Percentiles rank a stretch among this genome's conserved stretches.
phyloP scores from a whole-genome alignment of 257 asterid genomes.

The Capsicum pubescens region DNA sequence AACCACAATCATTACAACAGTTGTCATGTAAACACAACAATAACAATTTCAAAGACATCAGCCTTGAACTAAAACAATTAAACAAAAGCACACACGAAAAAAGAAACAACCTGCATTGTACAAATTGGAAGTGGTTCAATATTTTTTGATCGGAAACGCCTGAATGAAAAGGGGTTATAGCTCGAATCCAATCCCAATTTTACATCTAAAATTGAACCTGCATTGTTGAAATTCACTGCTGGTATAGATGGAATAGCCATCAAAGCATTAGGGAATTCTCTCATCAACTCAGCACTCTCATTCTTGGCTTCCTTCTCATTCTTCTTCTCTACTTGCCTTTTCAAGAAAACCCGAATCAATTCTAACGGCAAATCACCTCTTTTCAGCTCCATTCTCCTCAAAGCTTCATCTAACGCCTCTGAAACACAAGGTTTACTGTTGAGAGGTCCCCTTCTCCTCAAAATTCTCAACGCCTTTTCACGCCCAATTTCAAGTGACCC shows the following conservation, averaged over 20 bases:
- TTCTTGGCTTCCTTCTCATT: conserved; percentile 59
- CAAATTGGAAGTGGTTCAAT: conserved; percentile 79
- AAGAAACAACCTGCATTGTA: conserved; percentile 74
- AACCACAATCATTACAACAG: conserved; percentile 11
- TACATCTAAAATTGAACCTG: conserved; percentile 50
- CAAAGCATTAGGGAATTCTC: conserved; percentile 78
- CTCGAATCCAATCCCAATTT: conserved; percentile 59
- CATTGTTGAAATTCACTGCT: conserved; percentile 39
- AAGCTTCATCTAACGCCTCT: conserved; percentile 83
- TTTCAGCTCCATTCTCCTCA: conserved; percentile 82
- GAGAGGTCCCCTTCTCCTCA: conserved; percentile 44
- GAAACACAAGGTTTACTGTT: conserved; percentile 54
- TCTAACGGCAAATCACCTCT: conserved; percentile 90
- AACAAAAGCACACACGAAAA: conserved; percentile 20
- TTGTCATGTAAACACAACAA: conserved; percentile 10
- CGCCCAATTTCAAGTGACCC: conserved; percentile 48
- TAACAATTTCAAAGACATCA: conserved; percentile 12
- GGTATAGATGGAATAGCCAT: conserved; percentile 73
- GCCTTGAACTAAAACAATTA: neutral
- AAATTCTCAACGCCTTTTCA: conserved; percentile 40
- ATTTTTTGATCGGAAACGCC: conserved; percentile 84
- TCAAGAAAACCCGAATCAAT: conserved; percentile 75
- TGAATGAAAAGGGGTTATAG: conserved; percentile 42
- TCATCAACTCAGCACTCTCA: conserved; percentile 47
- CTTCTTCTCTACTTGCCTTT: conserved; percentile 85